Percentiles rank a stretch among this genome's conserved stretches.
These are phyloP conservation scores for Leptographium procerum DNA, from an alignment of 2,329 filamentous ascomycete genomes.

Conservation along the genomic window DNA sequence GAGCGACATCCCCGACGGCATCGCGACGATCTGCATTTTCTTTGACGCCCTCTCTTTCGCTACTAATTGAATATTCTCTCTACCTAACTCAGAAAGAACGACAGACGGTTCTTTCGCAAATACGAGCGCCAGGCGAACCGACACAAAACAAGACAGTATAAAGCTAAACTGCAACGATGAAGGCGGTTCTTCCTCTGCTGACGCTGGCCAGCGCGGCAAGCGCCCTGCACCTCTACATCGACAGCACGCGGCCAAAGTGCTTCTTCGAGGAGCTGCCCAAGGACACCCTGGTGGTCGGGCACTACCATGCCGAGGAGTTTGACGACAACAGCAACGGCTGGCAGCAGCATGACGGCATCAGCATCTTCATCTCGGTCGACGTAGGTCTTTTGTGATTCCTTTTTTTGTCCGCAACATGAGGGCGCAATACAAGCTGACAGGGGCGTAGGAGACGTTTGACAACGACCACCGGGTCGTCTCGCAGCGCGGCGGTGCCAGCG, in stretches of 20 bases:
- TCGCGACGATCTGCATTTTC: neutral
- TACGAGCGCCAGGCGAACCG: neutral
- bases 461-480: constrained; percentile 93
- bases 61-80: neutral
- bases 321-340: constrained; percentile 59
- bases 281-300: constrained; percentile 89
- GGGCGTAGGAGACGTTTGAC: constrained; percentile 72
- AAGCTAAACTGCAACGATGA: constrained; percentile 30
- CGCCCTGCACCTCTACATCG: constrained; percentile 92
- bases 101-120: neutral
- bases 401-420: too few relatives aligned
- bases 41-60: neutral
- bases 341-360: constrained; percentile 61
- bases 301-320: constrained; percentile 80
- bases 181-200: constrained; percentile 51
- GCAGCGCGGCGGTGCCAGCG: constrained; percentile 62
- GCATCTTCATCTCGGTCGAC: constrained; percentile 85
- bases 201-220: constrained; percentile 55
- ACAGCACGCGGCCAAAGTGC: constrained; percentile 76
- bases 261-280: constrained; percentile 98
- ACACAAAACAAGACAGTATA: neutral
- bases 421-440: neutral
- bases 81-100: too few relatives aligned
- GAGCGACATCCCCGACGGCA: neutral
- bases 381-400: constrained; percentile 29